Conservation (phyloP, 192 early-diverging fungal genomes). For the Fimicolochytrium jonesii region DNA sequence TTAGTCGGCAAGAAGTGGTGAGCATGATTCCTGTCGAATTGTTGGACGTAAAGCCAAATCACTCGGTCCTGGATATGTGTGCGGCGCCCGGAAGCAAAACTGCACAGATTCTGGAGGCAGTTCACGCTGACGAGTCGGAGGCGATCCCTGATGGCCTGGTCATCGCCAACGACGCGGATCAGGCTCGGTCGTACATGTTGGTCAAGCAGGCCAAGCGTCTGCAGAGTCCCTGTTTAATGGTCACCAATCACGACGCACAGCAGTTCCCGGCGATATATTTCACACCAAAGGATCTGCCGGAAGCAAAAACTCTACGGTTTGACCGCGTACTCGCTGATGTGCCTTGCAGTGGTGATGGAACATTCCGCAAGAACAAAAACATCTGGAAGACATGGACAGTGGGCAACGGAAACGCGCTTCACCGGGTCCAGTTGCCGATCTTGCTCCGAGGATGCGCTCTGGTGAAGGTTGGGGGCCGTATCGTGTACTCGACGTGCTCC, state of each 20-base stretch:
- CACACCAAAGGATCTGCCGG: slow-evolving; percentile 19
- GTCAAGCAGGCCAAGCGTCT: slow-evolving; percentile 95
- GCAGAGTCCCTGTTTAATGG: slow-evolving; percentile 85
- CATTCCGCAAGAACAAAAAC: slow-evolving; percentile 88
- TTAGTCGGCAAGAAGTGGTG: slow-evolving; percentile 93
- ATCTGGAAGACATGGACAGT: slow-evolving; percentile 88
- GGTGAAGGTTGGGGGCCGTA: slow-evolving; percentile 81
- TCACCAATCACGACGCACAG: slow-evolving; percentile 95
- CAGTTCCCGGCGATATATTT: slow-evolving; percentile 74
- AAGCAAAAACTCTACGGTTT: slow-evolving; percentile 66
- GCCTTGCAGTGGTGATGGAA: slow-evolving; percentile 97
- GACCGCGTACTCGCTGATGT: slow-evolving; percentile 97
- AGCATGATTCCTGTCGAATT: slow-evolving; percentile 97
- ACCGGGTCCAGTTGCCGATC: slow-evolving; percentile 81
- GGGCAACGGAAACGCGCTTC: slow-evolving; percentile 72
- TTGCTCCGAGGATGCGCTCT: slow-evolving; percentile 82
- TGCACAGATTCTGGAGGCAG: slow-evolving; percentile 66
- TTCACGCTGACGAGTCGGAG: slow-evolving; percentile 35
- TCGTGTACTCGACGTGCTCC: slow-evolving; percentile 98
- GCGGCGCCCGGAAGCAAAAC: slow-evolving; percentile 99
- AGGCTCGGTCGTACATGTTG: slow-evolving; percentile 86
- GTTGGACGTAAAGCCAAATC: slow-evolving; percentile 82
- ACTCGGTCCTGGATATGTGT: slow-evolving; percentile 66
- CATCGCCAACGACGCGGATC: slow-evolving; percentile 95
- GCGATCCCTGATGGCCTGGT: slow-evolving; percentile 65